These are phyloP conservation scores for Fusarium continuum DNA, from an alignment of 2,329 filamentous ascomycete genomes.

Conservation along the genomic window DNA sequence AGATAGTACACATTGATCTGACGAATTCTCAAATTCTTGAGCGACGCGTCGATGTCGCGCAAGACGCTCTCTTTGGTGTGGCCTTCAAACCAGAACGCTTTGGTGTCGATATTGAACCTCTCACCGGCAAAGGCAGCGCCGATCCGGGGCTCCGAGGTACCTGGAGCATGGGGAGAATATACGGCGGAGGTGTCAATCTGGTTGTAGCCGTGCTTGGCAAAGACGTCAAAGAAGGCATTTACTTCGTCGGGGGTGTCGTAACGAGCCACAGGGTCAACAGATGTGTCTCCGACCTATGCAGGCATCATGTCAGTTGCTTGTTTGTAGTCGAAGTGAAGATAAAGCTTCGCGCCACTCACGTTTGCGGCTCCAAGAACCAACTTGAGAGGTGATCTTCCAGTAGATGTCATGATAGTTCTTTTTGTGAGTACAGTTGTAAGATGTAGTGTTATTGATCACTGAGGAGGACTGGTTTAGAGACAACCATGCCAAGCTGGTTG, in stretches of 20 bases:
- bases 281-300: constrained; percentile 36
- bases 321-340: rapidly evolving
- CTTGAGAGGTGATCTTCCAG: constrained; percentile 15
- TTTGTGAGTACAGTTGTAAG: neutral
- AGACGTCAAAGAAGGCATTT: constrained; percentile 25
- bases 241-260: constrained; percentile 44
- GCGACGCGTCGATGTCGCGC: constrained; percentile 45
- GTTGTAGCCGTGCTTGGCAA: constrained; percentile 40
- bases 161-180: constrained; percentile 44
- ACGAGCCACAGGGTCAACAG: constrained; percentile 33
- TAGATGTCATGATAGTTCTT: constrained; percentile 1
- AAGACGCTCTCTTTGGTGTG: constrained; percentile 45
- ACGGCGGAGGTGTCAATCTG: constrained; percentile 47
- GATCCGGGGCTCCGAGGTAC: constrained; percentile 45
- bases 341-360: neutral
- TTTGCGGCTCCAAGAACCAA: constrained; percentile 28
- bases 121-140: constrained; percentile 42
- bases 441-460: neutral
- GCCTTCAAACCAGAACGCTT: constrained; percentile 44
- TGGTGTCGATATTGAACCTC: constrained; percentile 50
- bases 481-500: neutral
- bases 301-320: neutral
- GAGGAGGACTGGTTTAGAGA: too few relatives aligned
- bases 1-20: constrained; percentile 37
- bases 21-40: constrained; percentile 42